These are phyloP conservation scores for Boechera divaricarpa DNA, from an alignment of 345 rosid species.

Conservation along the genomic window DNA sequence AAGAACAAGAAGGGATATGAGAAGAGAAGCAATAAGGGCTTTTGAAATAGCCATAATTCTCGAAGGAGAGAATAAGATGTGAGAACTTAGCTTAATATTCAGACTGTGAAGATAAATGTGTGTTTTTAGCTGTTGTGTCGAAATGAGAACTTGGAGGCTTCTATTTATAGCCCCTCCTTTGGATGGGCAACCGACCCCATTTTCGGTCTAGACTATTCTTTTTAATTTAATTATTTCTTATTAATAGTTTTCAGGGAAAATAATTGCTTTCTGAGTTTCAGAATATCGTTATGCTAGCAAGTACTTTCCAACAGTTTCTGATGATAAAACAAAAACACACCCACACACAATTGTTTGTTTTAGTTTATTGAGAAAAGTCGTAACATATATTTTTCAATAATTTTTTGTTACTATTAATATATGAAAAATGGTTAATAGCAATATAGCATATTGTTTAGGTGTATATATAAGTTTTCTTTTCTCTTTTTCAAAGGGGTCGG, in stretches of 20 bases:
- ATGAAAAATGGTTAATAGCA: neutral
- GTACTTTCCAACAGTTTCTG: neutral
- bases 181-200: conserved; percentile 19
- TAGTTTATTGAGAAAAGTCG: neutral
- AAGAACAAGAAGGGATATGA: conserved; percentile 59
- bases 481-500: conserved; percentile 16
- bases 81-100: conserved; percentile 26
- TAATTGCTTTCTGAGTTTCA: conserved; percentile 10
- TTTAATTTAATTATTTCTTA: neutral
- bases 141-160: conserved; percentile 37
- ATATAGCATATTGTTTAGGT: neutral
- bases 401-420: neutral
- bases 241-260: conserved; percentile 14
- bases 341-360: no score
- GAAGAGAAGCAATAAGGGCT: conserved; percentile 53
- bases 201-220: conserved; percentile 34
- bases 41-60: conserved; percentile 54
- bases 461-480: neutral
- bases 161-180: conserved; percentile 40
- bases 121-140: conserved; percentile 35
- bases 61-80: conserved; percentile 9
- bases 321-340: neutral
- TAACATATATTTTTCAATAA: neutral
- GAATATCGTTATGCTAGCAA: neutral
- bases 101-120: neutral